Conservation (phyloP, 1,284 basidiomycete genomes). For the Hemileia vastatrix region DNA sequence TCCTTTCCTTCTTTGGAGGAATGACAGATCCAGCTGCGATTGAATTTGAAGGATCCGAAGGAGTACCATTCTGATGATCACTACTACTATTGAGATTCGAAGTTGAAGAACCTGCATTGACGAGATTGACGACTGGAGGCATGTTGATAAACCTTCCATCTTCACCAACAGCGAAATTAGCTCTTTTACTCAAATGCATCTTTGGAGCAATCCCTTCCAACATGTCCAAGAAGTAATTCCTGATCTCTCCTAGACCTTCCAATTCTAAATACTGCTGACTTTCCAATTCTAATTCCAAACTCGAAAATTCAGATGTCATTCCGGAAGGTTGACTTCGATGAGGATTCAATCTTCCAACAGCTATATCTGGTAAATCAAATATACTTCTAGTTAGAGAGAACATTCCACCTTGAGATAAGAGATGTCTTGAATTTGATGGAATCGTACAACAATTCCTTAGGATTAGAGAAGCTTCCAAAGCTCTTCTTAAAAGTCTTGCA, state of each 20-base stretch:
- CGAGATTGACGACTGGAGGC: not conserved
- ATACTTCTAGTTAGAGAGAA: too few relatives aligned
- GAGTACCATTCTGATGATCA: too few relatives aligned
- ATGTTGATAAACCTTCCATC: not conserved
- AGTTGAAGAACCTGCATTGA: not conserved
- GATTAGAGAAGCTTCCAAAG: too few relatives aligned
- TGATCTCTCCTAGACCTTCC: slow-evolving; percentile 35
- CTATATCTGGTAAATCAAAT: too few relatives aligned
- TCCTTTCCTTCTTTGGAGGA: not conserved
- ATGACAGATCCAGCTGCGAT: slow-evolving; percentile 2
- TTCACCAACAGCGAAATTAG: slow-evolving; percentile 10
- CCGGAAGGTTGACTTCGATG: not conserved
- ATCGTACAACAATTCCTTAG: too few relatives aligned
- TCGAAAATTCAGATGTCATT: slow-evolving; percentile 24
- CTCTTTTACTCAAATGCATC: slow-evolving; percentile 29
- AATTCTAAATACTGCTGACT: slow-evolving; percentile 25
- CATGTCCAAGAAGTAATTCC: slow-evolving; percentile 37
- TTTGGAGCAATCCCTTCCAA: slow-evolving; percentile 31
- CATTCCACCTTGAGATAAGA: too few relatives aligned
- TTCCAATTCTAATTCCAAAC: not conserved
- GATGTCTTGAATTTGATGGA: too few relatives aligned
- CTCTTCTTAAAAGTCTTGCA: too few relatives aligned
- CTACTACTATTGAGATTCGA: not conserved
- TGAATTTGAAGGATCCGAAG: not conserved
- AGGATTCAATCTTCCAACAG: too few relatives aligned